Evolutionary conservation across 2,329 filamentous ascomycete species (phyloP).

Genomic region (Herpotrichia juniperi): DNA sequence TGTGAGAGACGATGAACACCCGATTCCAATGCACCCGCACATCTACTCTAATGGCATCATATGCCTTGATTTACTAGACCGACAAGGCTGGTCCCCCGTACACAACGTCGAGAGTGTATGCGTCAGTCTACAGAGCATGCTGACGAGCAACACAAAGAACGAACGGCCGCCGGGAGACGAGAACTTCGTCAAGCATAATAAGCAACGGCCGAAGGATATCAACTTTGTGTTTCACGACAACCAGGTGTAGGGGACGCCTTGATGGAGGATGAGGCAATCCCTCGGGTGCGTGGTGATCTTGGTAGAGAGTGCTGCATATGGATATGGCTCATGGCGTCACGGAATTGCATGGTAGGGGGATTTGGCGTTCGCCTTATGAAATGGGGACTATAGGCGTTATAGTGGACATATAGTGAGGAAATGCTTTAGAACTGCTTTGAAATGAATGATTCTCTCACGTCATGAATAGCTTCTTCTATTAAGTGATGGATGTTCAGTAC

Average conservation of each 20-base stretch:
- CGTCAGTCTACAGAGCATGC: slow-evolving; percentile 97
- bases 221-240: slow-evolving; percentile 95
- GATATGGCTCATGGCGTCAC: background rate
- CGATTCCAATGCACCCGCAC: slow-evolving; percentile 93
- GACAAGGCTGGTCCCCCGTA: slow-evolving; percentile 91
- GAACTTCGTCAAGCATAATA: slow-evolving; percentile 84
- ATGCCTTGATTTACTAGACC: slow-evolving; percentile 88
- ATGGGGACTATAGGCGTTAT: background rate
- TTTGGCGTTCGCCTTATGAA: background rate
- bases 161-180: slow-evolving; percentile 90
- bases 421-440: background rate
- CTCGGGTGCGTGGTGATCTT: background rate
- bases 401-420: background rate
- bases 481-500: too few relatives aligned
- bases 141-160: slow-evolving; percentile 91
- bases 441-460: background rate
- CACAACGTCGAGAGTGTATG: slow-evolving; percentile 97
- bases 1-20: slow-evolving; percentile 61
- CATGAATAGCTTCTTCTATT: background rate
- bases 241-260: slow-evolving; percentile 48
- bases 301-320: background rate
- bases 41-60: slow-evolving; percentile 99
- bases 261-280: background rate
- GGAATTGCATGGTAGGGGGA: slow-evolving; percentile 2
- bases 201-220: slow-evolving; percentile 82